These are phyloP conservation scores for Irpex rosettiformis DNA, from an alignment of 1,284 basidiomycete genomes.

Conservation along the genomic window DNA sequence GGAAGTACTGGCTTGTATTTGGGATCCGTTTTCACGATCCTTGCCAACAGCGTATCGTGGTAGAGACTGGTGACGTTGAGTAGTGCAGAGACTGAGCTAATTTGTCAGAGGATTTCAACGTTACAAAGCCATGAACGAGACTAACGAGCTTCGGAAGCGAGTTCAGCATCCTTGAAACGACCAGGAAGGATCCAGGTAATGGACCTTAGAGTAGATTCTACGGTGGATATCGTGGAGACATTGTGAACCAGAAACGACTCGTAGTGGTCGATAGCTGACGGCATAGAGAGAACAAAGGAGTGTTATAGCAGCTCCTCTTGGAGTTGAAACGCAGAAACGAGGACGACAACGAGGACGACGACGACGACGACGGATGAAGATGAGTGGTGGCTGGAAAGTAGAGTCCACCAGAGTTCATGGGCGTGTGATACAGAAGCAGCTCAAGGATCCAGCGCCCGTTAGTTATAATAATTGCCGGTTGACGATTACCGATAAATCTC, in stretches of 20 bases:
- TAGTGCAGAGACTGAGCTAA: slow-evolving; percentile 57
- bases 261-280: slow-evolving; percentile 58
- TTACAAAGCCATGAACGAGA: slow-evolving; percentile 25
- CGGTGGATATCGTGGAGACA: slow-evolving; percentile 78
- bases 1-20: slow-evolving; percentile 71
- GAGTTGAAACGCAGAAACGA: not conserved
- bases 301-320: slow-evolving; percentile 14
- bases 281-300: slow-evolving; percentile 31
- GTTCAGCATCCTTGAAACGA: slow-evolving; percentile 94
- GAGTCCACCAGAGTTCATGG: not conserved
- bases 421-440: slow-evolving; percentile 2
- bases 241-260: slow-evolving; percentile 82
- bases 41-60: slow-evolving; percentile 79
- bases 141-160: slow-evolving; percentile 89
- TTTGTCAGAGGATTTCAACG: slow-evolving; percentile 6
- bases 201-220: slow-evolving; percentile 86
- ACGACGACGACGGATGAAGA: not conserved
- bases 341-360: not conserved
- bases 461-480: not conserved
- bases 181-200: slow-evolving; percentile 95
- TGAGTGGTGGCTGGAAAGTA: not conserved
- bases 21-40: slow-evolving; percentile 57
- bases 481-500: not conserved
- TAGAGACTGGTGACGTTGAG: slow-evolving; percentile 81
- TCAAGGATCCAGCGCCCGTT: not conserved